Evolutionary conservation across 2,329 filamentous ascomycete genomes (phyloP), one percentile per base, ranked within the genome.

Genomic region (Trichoderma aggressivum): DNA sequence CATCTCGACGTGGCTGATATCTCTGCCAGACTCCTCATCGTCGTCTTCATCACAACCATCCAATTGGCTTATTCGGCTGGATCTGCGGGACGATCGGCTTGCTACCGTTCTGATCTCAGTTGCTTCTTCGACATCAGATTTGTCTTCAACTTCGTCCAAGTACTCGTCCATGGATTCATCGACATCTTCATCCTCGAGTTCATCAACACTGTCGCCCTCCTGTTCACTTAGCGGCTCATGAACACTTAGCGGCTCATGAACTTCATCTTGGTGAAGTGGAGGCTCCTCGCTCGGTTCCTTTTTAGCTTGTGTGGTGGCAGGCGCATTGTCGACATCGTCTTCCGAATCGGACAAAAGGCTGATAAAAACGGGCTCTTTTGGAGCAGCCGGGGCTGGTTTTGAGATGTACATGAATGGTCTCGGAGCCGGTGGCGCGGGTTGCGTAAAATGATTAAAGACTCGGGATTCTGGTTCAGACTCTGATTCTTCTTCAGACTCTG

Each of bases 321-420:
- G 69, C 26, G 28, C 65, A 12, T 75, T 72, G 14, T 82, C 79
- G 58, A 81, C 79, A 36, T 85, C 81, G 65, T 83, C 82, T 59
- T 85, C 84, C 2, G 82, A 84, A 70, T 86, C 83, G 0, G 84
- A 85, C 4, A 86, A 77, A 11, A 87, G 74, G 67, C 81, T 81
- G 71, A 87, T 86, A 21, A 86, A 80, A 5, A 86, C 80, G 1
- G 83, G 83, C 8, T 79, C 77, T 8, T 76, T 77, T 1, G 79
- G 72, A 11, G 72, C 72, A 12, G 75, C 39, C 6, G 75, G 73
- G 14, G 43, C 55, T 30, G 71, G 50, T 28, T 68, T 69, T 47
- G 59, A 34, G 30, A 56, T 55, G 71, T 73, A 58, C 47, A 66
- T 18, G 21, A 56, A 64, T 47, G 59, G 53, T 24, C 68, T 30